Evolutionary conservation across 2,329 filamentous ascomycete species (phyloP).

Genomic region (Annulohypoxylon truncatum): DNA sequence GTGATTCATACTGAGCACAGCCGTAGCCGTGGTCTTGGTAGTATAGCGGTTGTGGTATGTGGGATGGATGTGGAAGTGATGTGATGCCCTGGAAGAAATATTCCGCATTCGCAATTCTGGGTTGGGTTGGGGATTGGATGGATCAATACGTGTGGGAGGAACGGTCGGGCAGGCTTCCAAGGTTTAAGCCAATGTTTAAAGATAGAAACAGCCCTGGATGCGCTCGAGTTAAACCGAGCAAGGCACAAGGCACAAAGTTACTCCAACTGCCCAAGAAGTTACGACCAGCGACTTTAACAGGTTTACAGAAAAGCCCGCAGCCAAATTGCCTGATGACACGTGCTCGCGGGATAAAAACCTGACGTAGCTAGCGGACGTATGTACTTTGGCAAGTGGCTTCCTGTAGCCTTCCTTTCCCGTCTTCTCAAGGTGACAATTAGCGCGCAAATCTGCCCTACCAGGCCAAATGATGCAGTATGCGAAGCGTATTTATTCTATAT

Average conservation of each 20-base stretch:
- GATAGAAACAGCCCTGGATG: conserved; percentile 12
- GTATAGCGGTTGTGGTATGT: not conserved
- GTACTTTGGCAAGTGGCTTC: not conserved
- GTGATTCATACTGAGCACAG: conserved; percentile 20
- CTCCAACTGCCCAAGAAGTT: not conserved
- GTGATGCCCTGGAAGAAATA: conserved; percentile 23
- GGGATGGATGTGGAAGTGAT: conserved; percentile 1
- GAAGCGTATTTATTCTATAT: not conserved
- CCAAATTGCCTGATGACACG: conserved; percentile 39
- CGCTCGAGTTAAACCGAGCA: not conserved
- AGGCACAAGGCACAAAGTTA: conserved; percentile 7
- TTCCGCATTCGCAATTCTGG: conserved; percentile 22
- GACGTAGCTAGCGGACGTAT: conserved; percentile 20
- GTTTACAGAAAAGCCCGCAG: conserved; percentile 14
- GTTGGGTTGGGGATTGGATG: not conserved
- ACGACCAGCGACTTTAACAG: not conserved
- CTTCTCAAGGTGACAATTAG: not conserved
- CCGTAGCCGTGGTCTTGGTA: conserved; percentile 10
- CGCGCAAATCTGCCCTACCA: not conserved
- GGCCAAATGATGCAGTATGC: not conserved
- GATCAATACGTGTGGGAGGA: no score
- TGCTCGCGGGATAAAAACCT: conserved; percentile 15
- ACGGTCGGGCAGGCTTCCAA: conserved; percentile 23
- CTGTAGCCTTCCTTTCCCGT: not conserved
- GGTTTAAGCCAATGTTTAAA: conserved; percentile 13